Base-by-base conservation (phyloP, 176 grass and related monocot species). In the Avena sativa region DNA sequence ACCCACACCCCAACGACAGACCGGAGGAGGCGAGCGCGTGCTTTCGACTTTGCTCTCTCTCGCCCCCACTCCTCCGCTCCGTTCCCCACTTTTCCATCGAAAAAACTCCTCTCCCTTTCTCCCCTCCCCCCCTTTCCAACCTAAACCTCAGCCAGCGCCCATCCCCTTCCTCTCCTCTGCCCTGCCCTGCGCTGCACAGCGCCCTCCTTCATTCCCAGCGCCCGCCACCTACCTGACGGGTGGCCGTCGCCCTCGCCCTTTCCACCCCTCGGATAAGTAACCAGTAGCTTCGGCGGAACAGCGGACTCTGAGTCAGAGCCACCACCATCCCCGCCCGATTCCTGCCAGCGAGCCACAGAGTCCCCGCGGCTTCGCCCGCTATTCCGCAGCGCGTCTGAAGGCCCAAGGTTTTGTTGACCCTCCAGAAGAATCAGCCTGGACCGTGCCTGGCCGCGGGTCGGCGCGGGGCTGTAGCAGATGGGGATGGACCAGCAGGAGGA, bases 121-220 rank as follows among this genome's bases (percentile, higher is more conserved):
- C 16, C 60, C 8, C 16, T 10, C 1, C 21, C 5, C 58, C 43
- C 34, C 32, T 84, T 91, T 92, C 81, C 90, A 92, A 78, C 90
- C 91, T 86, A 98, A 80, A 83, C 71, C 71, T 84, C 83, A 15
- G 77, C 83, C 56, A 14, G 15, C 53, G 15, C 76, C 76, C 43
- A 15, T 38, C 30, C 76, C 75, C 30, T 49, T 3, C 21, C 20
- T 2, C 8, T 6, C 30, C 70, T 17, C 17, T 15, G 60, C 21
- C 21, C 66, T 9, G 65, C 43, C 8, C 71, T 21, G 65, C 43
- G 3, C 71, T 21, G 52, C 50, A 28, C 20, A 23, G 44, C 71
- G 17, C 78, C 74, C 6, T 17, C 12, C 64, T 83, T 84, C 85
- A 57, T 20, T 67, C 62, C 85, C 3, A 84, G 2, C 81, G 59